phyloP scores from a whole-genome alignment of 1,284 basidiomycete species.

The Abortiporus biennis region DNA sequence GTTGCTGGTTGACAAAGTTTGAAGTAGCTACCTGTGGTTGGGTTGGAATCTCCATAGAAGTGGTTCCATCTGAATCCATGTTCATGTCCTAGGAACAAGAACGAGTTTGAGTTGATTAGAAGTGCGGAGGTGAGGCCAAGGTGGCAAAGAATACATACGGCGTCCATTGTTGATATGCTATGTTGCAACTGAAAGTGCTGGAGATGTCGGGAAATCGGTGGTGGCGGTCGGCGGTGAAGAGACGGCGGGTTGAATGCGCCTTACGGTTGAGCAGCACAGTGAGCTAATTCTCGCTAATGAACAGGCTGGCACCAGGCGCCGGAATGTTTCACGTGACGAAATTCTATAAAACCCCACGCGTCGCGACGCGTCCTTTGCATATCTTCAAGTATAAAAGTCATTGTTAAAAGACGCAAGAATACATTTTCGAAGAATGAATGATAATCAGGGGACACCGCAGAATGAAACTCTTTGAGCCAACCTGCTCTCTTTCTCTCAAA shows the following conservation, averaged over 20 bases:
- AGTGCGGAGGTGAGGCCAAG: too few relatives aligned
- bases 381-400: neutral
- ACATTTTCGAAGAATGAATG: neutral
- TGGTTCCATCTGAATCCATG: slow-evolving; percentile 9
- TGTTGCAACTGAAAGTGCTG: neutral
- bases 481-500: neutral
- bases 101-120: slow-evolving; percentile 1
- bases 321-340: slow-evolving; percentile 4
- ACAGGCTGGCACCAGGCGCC: neutral
- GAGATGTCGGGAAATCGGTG: neutral
- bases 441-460: neutral
- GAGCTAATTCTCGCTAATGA: neutral
- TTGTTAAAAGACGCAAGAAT: neutral
- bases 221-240: neutral
- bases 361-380: slow-evolving; percentile 5
- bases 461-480: neutral
- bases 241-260: neutral
- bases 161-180: slow-evolving; percentile 4
- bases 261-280: neutral
- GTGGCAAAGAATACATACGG: slow-evolving; percentile 1
- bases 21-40: neutral
- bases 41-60: slow-evolving; percentile 3
- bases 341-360: slow-evolving; percentile 1
- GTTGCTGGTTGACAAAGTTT: neutral
- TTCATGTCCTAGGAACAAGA: slow-evolving; percentile 7